phyloP scores from a whole-genome alignment of 305 asterid species.

The Fraxinus nigra region DNA sequence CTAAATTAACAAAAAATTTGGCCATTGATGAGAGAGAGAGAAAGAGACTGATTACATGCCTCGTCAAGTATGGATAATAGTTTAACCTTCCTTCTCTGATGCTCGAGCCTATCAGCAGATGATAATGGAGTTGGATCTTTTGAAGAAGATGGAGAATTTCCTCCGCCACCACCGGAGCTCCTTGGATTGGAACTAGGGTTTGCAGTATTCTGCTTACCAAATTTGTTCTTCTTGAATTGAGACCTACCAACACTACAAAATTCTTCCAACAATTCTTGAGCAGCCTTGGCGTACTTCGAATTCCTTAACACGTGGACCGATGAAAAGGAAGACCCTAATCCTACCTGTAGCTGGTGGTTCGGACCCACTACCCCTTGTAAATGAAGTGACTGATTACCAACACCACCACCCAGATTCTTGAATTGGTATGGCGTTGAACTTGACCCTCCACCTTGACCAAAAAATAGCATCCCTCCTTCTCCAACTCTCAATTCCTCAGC shows the following conservation, averaged over 20 bases:
- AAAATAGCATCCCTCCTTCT: constrained; percentile 64
- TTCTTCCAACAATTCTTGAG: constrained; percentile 82
- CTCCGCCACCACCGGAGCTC: constrained; percentile 23
- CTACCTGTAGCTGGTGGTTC: constrained; percentile 45
- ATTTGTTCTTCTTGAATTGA: constrained; percentile 62
- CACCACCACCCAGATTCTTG: constrained; percentile 36
- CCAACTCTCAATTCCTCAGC: constrained; percentile 72
- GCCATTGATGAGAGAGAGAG: constrained; percentile 22
- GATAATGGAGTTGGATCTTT: constrained; percentile 36
- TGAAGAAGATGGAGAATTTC: constrained; percentile 9
- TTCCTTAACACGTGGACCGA: constrained; percentile 58
- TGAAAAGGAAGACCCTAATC: constrained; percentile 50
- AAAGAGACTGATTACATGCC: constrained; percentile 51
- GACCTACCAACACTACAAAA: constrained; percentile 90
- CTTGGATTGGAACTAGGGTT: constrained; percentile 48
- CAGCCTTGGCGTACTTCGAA: constrained; percentile 78
- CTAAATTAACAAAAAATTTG: constrained; percentile 36
- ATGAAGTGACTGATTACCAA: constrained; percentile 23
- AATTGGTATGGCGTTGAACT: constrained; percentile 33
- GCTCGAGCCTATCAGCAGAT: constrained; percentile 37
- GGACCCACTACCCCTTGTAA: constrained; percentile 30
- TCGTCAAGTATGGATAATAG: constrained; percentile 75
- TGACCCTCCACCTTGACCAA: constrained; percentile 57
- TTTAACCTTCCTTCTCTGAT: constrained; percentile 47
- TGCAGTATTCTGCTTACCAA: constrained; percentile 30